Evolutionary conservation across 2,329 filamentous ascomycete genomes (phyloP).

Genomic region (Curvularia verruculosa): DNA sequence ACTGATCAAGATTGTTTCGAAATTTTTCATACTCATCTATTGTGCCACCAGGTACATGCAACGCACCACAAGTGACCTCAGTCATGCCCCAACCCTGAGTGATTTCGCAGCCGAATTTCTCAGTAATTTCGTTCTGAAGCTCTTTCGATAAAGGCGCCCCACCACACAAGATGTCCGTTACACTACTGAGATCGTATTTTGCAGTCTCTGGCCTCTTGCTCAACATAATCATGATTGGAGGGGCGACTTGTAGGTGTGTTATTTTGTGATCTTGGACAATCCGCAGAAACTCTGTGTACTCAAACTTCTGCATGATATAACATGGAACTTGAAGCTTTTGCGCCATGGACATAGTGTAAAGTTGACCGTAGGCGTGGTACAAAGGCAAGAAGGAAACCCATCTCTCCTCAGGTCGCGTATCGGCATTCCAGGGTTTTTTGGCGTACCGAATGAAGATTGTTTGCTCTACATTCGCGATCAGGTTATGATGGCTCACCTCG

Average conservation of each 20-base stretch:
- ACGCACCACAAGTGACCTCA: slow-evolving; percentile 51
- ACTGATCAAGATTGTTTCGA: neutral
- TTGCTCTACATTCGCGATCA: slow-evolving; percentile 60
- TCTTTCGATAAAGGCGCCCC: slow-evolving; percentile 53
- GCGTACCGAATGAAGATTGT: slow-evolving; percentile 55
- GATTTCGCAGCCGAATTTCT: slow-evolving; percentile 45
- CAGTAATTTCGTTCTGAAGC: slow-evolving; percentile 49
- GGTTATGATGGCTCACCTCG: slow-evolving; percentile 57
- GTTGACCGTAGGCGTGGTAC: slow-evolving; percentile 56
- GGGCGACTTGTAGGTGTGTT: slow-evolving; percentile 51
- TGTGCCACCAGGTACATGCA: slow-evolving; percentile 45
- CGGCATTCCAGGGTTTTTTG: slow-evolving; percentile 49
- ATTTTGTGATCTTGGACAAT: slow-evolving; percentile 48
- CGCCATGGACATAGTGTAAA: slow-evolving; percentile 51
- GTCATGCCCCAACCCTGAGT: slow-evolving; percentile 53
- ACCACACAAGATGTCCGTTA: slow-evolving; percentile 51
- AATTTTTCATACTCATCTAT: slow-evolving; percentile 38
- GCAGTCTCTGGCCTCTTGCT: slow-evolving; percentile 52
- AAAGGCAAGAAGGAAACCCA: slow-evolving; percentile 56
- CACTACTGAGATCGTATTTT: slow-evolving; percentile 50
- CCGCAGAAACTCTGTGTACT: slow-evolving; percentile 49
- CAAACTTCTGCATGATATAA: slow-evolving; percentile 52
- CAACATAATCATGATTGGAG: slow-evolving; percentile 54
- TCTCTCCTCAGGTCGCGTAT: slow-evolving; percentile 53
- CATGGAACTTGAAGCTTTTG: slow-evolving; percentile 55